Evolutionary conservation across 345 rosid genomes (phyloP).

Genomic region (Eucalyptus marginata): DNA sequence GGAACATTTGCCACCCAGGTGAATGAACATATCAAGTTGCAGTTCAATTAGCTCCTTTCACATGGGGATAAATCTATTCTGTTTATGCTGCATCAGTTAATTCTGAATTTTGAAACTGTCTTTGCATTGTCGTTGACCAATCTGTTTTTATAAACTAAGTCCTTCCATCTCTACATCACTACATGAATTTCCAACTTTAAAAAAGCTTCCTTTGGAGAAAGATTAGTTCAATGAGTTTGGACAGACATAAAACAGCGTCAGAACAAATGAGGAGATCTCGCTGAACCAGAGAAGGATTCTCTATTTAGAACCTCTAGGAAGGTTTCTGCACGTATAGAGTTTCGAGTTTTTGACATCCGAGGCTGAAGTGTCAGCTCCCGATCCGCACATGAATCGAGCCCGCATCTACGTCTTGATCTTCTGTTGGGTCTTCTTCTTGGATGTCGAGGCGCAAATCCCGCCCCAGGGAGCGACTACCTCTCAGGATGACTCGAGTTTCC

Average conservation of each 20-base stretch:
- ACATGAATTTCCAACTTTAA: background rate
- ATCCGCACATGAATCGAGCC: slow-evolving; percentile 7
- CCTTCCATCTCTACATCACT: slow-evolving; percentile 16
- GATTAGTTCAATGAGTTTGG: background rate
- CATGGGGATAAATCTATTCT: background rate
- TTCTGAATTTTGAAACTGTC: background rate
- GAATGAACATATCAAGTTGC: background rate
- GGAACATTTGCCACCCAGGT: background rate
- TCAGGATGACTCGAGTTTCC: slow-evolving; percentile 16
- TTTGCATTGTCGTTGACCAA: background rate
- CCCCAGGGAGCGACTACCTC: background rate
- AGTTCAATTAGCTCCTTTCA: background rate
- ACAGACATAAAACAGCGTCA: background rate
- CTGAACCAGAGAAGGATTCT: background rate
- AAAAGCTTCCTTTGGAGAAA: background rate
- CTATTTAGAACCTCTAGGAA: background rate
- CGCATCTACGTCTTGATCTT: background rate
- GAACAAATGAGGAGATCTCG: background rate
- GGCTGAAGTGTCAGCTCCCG: background rate
- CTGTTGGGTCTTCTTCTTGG: background rate
- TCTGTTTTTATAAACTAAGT: background rate
- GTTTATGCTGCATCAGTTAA: background rate
- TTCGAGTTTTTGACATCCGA: background rate
- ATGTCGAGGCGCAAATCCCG: background rate
- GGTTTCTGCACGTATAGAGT: background rate